Base-by-base conservation (phyloP, 1,139 yeast species). In the Saccharomyces uvarum region DNA sequence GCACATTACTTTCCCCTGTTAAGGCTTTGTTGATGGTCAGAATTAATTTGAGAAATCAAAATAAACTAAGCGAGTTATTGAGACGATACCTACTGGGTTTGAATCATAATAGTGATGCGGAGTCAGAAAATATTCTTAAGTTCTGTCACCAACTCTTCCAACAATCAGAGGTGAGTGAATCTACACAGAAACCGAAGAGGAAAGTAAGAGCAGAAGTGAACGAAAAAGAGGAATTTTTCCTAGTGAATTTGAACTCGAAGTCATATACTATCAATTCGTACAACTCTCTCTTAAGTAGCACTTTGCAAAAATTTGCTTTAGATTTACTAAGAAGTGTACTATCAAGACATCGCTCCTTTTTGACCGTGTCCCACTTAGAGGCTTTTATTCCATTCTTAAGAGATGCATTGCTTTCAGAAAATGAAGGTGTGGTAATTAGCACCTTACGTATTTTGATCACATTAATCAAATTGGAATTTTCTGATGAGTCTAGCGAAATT, bases 331-430 rank as follows among this genome's bases (percentile, higher is more conserved):
- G 91, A 61, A 81, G 86, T 2, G 87, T 93, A 0, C 74, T 93
- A 44, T 75, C 84, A 2, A 81, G 83, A 58, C 83, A 86, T 63
- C 75, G 75, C 4, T 71, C 74, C 4, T 76, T 93, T 54, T 70
- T 84, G 59, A 80, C 84, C 1, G 80, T 80, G 1, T 75, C 78
- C 7, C 84, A 86, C 60, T 73, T 91, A 56, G 75, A 78, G 51
- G 93, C 88, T 0, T 90, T 95, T 63, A 72, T 91, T 44, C 96
- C 97, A 2, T 66, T 86, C 16, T 72, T 93, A 56, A 84, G 83
- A 54, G 73, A 74, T 3, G 80, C 88, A 14, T 67, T 90, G 47
- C 68, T 73, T 27, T 79, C 88, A 1, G 86, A 81, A 21, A 84
- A 83, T 69, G 99, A 93, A 68, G 83, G 84, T 51, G 86, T 91